Conservation (phyloP, 2,329 filamentous ascomycete genomes). For the Aureobasidium sp. region DNA sequence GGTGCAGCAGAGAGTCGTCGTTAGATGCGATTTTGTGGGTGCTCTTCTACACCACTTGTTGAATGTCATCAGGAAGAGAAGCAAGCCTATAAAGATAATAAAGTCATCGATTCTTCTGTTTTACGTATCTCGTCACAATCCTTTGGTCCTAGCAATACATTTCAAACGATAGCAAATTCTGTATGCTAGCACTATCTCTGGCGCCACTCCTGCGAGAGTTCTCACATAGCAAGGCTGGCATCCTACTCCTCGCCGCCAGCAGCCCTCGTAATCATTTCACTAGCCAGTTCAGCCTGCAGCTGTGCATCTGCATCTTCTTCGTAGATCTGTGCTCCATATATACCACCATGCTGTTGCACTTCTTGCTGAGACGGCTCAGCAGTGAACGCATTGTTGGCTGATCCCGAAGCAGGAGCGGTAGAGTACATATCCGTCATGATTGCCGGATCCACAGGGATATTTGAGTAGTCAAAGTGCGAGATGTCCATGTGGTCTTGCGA, state of each 20-base stretch:
- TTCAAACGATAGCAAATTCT: not conserved
- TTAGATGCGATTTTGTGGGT: too few relatives aligned
- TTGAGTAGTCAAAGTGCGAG: not conserved
- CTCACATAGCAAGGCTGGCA: not conserved
- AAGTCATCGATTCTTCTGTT: too few relatives aligned
- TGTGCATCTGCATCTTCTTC: conserved; percentile 22
- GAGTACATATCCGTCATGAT: not conserved
- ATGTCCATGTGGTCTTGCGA: not conserved
- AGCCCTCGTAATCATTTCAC: not conserved
- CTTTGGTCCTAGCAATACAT: too few relatives aligned
- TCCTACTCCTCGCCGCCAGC: not conserved
- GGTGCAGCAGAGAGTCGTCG: not conserved
- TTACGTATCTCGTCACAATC: too few relatives aligned
- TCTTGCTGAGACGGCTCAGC: not conserved
- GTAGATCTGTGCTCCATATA: conserved; percentile 12
- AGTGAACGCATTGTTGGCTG: not conserved
- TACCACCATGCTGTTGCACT: conserved; percentile 1
- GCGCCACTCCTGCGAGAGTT: too few relatives aligned
- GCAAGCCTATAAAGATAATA: too few relatives aligned
- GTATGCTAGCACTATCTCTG: too few relatives aligned
- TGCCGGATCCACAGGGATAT: not conserved
- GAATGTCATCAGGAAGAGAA: too few relatives aligned
- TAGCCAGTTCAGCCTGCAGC: conserved; percentile 18
- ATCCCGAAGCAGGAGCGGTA: not conserved
- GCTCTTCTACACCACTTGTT: too few relatives aligned